Evolutionary conservation across 768 basidiomycete species (phyloP).

Genomic region (Lactifluus subvellereus): DNA sequence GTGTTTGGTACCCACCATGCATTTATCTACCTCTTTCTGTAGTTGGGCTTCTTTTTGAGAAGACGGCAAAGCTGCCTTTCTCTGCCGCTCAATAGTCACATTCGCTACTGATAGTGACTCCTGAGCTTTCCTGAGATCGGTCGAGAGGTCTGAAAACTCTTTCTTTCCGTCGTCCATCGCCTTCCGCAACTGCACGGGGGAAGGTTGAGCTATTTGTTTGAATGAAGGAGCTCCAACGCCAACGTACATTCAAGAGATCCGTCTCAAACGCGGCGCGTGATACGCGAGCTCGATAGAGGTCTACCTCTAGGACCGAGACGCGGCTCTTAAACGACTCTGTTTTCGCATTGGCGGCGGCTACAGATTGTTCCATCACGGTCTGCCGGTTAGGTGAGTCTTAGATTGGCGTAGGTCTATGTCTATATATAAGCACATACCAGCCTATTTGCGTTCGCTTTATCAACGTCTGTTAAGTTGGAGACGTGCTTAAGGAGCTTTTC

Average conservation of each 20-base stretch:
- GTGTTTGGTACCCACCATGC: conserved; percentile 44
- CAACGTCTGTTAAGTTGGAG: conserved; percentile 58
- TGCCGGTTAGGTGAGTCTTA: not conserved
- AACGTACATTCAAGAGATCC: conserved; percentile 8
- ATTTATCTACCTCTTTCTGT: conserved; percentile 47
- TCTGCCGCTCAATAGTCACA: conserved; percentile 30
- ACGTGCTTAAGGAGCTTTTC: conserved; percentile 60
- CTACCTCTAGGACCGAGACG: not conserved
- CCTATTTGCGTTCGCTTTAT: conserved; percentile 53
- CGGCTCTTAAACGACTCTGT: conserved; percentile 4
- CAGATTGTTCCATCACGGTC: conserved; percentile 20
- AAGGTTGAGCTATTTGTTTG: not conserved
- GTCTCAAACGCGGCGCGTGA: not conserved
- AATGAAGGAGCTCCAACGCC: not conserved
- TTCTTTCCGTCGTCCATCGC: conserved; percentile 12
- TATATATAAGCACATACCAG: conserved; percentile 42
- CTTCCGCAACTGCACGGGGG: not conserved
- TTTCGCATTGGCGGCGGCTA: not conserved
- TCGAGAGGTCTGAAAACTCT: not conserved
- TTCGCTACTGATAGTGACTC: conserved; percentile 4
- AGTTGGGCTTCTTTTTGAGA: conserved; percentile 35
- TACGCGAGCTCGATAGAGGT: conserved; percentile 10
- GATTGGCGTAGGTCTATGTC: not conserved
- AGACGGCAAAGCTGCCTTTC: conserved; percentile 36
- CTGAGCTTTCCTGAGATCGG: conserved; percentile 5